phyloP scores from a whole-genome alignment of 2,329 filamentous ascomycete genomes.

The Colletotrichum spinosum region DNA sequence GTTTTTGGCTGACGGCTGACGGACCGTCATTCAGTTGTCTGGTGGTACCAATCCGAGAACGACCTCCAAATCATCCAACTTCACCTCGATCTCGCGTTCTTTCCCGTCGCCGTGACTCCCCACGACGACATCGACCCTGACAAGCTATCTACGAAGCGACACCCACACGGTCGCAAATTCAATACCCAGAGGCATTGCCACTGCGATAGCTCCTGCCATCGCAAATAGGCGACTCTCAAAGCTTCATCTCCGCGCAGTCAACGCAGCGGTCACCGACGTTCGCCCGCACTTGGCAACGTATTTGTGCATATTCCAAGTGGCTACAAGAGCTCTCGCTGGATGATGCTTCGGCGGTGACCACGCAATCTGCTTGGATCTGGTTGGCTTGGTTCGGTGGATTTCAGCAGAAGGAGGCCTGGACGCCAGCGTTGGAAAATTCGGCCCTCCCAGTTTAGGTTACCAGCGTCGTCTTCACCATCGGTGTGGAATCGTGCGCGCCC shows the following conservation, averaged over 20 bases:
- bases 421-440: constrained; percentile 35
- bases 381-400: constrained; percentile 35
- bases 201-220: neutral
- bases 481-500: constrained; percentile 18
- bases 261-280: constrained; percentile 24
- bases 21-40: too few species aligned
- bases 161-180: too few species aligned
- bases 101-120: too few species aligned
- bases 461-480: constrained; percentile 28
- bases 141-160: neutral
- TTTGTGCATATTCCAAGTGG: constrained; percentile 16
- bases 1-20: too few species aligned
- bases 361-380: constrained; percentile 36
- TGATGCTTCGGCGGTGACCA: constrained; percentile 29
- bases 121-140: neutral
- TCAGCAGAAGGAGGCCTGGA: constrained; percentile 34
- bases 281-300: constrained; percentile 17
- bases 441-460: constrained; percentile 35
- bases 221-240: constrained; percentile 29
- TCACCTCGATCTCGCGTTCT: neutral
- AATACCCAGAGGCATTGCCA: too few species aligned
- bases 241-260: constrained; percentile 16
- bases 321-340: constrained; percentile 31
- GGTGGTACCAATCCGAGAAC: neutral
- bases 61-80: constrained; percentile 10